phyloP scores from a whole-genome alignment of 441 rosid genomes.

The Pelargonium fulgidum region DNA sequence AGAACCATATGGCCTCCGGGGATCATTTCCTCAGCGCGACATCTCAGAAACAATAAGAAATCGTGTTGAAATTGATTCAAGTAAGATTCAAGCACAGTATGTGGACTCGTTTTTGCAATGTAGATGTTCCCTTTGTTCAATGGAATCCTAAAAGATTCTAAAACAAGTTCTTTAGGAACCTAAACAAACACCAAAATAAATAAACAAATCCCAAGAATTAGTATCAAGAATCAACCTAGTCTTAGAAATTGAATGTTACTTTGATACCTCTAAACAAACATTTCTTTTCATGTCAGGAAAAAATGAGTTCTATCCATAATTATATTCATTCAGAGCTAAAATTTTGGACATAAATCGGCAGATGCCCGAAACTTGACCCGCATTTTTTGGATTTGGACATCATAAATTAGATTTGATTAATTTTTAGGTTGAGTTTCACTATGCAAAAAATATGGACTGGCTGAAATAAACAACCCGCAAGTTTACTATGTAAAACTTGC shows the following conservation, averaged over 20 bases:
- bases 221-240: too few species aligned
- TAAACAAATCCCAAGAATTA: neutral
- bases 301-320: too few species aligned
- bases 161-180: constrained; percentile 26
- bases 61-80: constrained; percentile 21
- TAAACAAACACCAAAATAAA: neutral
- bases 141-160: neutral
- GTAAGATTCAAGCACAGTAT: constrained; percentile 17
- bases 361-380: too few species aligned
- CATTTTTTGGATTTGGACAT: too few species aligned
- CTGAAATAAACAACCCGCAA: too few species aligned
- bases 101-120: constrained; percentile 19
- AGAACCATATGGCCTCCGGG: constrained; percentile 23
- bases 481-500: too few species aligned
- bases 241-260: neutral
- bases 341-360: too few species aligned
- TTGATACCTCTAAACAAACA: neutral
- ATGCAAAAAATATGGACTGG: too few species aligned
- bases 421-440: too few species aligned
- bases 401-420: too few species aligned
- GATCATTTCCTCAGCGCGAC: constrained; percentile 20
- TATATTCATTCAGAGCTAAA: too few species aligned
- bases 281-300: too few species aligned
- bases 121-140: constrained; percentile 16
- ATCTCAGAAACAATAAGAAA: constrained; percentile 22